Percentiles rank a stretch among this genome's conserved stretches.
phyloP scores from a whole-genome alignment of 768 basidiomycete genomes.

The Termitomyces sp. region DNA sequence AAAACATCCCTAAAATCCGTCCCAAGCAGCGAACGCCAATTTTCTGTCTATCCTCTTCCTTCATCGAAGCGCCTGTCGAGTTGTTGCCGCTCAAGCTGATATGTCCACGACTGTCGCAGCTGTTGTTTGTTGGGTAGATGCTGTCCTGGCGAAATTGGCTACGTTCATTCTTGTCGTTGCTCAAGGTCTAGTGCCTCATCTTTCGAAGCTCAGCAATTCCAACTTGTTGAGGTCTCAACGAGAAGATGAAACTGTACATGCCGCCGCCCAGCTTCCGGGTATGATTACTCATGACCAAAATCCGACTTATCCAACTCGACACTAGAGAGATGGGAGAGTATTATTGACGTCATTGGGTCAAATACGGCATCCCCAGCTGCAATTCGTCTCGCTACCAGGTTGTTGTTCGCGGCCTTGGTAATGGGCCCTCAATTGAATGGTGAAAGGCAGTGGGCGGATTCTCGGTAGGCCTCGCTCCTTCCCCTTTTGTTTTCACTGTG shows the following conservation, averaged over 20 bases:
- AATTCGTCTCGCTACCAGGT: conserved; percentile 51
- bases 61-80: conserved; percentile 47
- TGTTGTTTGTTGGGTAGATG: conserved; percentile 66
- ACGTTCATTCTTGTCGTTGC: conserved; percentile 26
- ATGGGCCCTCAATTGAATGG: conserved; percentile 40
- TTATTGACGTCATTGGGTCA: conserved; percentile 45
- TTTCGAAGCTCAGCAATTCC: conserved; percentile 18
- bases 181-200: conserved; percentile 21
- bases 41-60: conserved; percentile 45
- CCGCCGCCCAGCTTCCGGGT: conserved; percentile 72
- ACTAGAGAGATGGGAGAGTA: conserved; percentile 52
- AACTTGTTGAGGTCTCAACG: conserved; percentile 36
- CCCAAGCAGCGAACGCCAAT: conserved; percentile 23
- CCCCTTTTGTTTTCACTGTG: background rate
- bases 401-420: conserved; percentile 56
- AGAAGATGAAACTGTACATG: conserved; percentile 50
- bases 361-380: conserved; percentile 55
- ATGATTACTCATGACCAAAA: conserved; percentile 8
- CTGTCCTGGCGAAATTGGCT: conserved; percentile 52
- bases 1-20: background rate
- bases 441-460: conserved; percentile 21
- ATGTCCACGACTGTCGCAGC: conserved; percentile 21
- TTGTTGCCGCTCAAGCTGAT: conserved; percentile 34
- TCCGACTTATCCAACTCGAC: background rate
- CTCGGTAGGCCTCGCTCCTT: conserved; percentile 9